Percentiles rank a stretch among this genome's conserved stretches.
Evolutionary conservation across 306 rosid species (phyloP).

Genomic region (Castanospermum australe): DNA sequence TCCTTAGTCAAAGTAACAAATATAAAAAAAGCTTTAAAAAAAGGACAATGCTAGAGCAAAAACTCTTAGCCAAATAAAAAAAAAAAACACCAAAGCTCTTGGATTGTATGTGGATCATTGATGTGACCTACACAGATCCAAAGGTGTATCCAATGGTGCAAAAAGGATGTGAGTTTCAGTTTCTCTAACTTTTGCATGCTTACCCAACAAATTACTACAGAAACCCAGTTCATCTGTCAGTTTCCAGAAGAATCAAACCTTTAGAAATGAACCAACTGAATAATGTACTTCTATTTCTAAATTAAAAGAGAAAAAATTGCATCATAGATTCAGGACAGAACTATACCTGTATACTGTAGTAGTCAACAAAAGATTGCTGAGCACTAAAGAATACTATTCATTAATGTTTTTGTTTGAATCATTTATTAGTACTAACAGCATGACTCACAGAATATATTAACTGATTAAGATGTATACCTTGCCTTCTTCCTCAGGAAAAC

Average conservation of each 20-base stretch:
- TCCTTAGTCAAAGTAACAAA: background rate
- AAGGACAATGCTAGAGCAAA: background rate
- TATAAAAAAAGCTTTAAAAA: background rate
- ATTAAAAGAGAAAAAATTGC: background rate
- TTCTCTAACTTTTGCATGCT: background rate
- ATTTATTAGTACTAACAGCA: background rate
- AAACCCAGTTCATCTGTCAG: background rate
- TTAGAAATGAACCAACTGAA: background rate
- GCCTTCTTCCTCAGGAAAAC: constrained; percentile 79
- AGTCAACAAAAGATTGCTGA: background rate
- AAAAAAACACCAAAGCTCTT: background rate
- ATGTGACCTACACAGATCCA: background rate
- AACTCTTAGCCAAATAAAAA: no score
- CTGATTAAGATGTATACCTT: constrained; percentile 48
- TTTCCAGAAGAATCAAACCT: background rate
- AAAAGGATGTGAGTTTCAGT: background rate
- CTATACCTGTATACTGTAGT: background rate
- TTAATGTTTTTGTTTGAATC: background rate
- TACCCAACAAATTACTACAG: background rate
- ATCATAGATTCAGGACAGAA: background rate
- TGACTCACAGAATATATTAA: background rate
- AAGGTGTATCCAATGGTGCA: background rate
- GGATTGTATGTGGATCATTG: background rate
- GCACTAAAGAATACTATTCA: background rate
- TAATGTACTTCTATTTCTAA: background rate